Percentiles rank a stretch among this genome's conserved stretches.
Evolutionary conservation across 805 yeast genomes (phyloP).

Genomic region (Metschnikowia kofuensis): DNA sequence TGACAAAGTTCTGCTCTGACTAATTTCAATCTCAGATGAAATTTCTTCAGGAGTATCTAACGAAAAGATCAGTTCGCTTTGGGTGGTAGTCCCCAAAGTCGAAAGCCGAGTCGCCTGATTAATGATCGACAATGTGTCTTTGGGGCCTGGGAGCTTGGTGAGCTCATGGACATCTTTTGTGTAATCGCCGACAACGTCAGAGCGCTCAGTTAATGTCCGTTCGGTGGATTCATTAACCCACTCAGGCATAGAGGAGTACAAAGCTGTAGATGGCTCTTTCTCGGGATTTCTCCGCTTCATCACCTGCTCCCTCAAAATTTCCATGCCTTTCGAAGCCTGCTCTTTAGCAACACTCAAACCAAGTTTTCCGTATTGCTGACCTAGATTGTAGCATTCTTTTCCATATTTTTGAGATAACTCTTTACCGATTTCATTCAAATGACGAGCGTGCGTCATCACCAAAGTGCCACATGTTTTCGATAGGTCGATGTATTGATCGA

Average conservation of each 20-base stretch:
- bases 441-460: slow-evolving; percentile 10
- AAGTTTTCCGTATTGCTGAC: slow-evolving; percentile 22
- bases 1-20: too few relatives aligned
- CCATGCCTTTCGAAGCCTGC: slow-evolving; percentile 16
- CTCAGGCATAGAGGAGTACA: slow-evolving; percentile 3
- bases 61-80: neutral
- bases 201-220: slow-evolving; percentile 5
- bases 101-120: slow-evolving; percentile 8
- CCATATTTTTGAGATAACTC: slow-evolving; percentile 18
- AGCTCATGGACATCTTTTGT: slow-evolving; percentile 12
- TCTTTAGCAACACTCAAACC: slow-evolving; percentile 18
- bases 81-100: neutral
- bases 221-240: slow-evolving; percentile 5
- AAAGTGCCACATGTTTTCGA: slow-evolving; percentile 20
- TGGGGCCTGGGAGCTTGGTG: slow-evolving; percentile 3
- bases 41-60: neutral
- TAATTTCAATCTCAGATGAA: too few relatives aligned
- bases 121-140: slow-evolving; percentile 15
- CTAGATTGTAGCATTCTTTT: slow-evolving; percentile 17
- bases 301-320: slow-evolving; percentile 28
- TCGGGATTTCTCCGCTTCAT: slow-evolving; percentile 23
- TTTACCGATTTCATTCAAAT: slow-evolving; percentile 13
- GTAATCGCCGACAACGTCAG: slow-evolving; percentile 8
- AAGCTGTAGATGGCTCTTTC: slow-evolving; percentile 10
- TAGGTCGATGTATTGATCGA: slow-evolving; percentile 22